Evolutionary conservation across 768 basidiomycete species (phyloP), one percentile per base, ranked within the genome.

Genomic region (Sarcodon sp.): DNA sequence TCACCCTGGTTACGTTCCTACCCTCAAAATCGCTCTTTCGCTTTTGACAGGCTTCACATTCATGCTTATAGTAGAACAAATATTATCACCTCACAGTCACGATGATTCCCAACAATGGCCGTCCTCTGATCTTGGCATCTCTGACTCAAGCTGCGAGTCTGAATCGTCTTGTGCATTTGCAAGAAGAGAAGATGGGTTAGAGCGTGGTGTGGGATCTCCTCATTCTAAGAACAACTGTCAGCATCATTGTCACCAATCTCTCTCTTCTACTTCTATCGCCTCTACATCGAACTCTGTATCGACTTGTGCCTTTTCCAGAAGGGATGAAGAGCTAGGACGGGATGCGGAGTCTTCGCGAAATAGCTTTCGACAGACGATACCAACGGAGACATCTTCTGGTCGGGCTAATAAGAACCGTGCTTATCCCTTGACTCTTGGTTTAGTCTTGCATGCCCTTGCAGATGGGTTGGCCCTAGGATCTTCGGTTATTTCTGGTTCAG

Each of bases 401-500:
- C 21, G 21, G 21, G 21, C 21, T 27, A 27, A 27, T 4, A 27
- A 27, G 21, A 27, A 27, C 21, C 21, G 21, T 4, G 21, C 21
- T 3, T 27, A 27, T 27, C 21, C 91, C 35, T 72, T 93, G 35
- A 88, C 91, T 0, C 64, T 97, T 7, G 96, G 93, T 1, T 68
- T 98, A 41, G 73, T 89, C 21, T 75, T 91, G 21, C 94, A 99
- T 59, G 87, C 81, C 1, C 70, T 92, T 44, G 87, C 91, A 0
- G 96, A 99, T 62, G 93, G 96, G 3, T 79, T 96, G 49, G 90
- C 89, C 2, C 68, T 98, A 35, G 96, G 94, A 16, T 84, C 91
- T 15, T 83, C 86, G 3, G 72, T 75, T 10, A 64, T 82, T 35
- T 61, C 58, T 9, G 59, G 53, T 49, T 64, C 68, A n/a, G 68